Conservation (phyloP, 345 rosid species). For the Microthlaspi erraticum region DNA sequence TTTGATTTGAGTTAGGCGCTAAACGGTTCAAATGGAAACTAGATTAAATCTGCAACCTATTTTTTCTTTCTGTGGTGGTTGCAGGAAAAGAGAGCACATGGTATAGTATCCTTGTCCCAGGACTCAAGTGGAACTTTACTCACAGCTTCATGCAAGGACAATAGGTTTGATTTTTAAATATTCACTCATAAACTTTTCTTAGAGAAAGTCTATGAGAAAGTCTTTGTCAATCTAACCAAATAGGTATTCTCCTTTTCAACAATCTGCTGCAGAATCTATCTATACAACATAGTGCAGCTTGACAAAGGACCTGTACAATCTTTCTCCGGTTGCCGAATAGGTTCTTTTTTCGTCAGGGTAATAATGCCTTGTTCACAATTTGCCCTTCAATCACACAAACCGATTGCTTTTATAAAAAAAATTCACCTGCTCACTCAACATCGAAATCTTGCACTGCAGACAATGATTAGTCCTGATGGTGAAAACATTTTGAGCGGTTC, state of each 20-base stretch:
- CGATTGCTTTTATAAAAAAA: neutral
- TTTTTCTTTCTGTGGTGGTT: neutral
- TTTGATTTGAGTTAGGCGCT: neutral
- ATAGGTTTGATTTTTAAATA: constrained; percentile 53
- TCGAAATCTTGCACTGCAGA: constrained; percentile 50
- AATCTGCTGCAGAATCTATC: constrained; percentile 60
- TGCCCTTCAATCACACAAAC: neutral
- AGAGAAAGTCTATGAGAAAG: neutral
- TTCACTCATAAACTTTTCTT: neutral
- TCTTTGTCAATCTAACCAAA: constrained; percentile 27
- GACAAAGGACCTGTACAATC: constrained; percentile 74
- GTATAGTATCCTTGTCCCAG: constrained; percentile 88
- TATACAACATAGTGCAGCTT: constrained; percentile 79
- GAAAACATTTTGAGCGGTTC: constrained; percentile 83
- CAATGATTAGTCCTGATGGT: constrained; percentile 93
- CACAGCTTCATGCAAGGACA: constrained; percentile 95
- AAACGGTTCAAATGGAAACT: neutral
- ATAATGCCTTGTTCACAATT: constrained; percentile 18
- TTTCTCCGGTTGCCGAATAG: constrained; percentile 77
- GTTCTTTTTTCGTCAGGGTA: constrained; percentile 92
- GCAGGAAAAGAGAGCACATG: constrained; percentile 76
- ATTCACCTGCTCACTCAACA: constrained; percentile 16
- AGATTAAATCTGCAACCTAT: neutral
- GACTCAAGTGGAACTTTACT: constrained; percentile 75
- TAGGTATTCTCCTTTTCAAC: constrained; percentile 8